Conservation (phyloP, 2,329 filamentous ascomycete genomes). For the Nemania bipapillata region DNA sequence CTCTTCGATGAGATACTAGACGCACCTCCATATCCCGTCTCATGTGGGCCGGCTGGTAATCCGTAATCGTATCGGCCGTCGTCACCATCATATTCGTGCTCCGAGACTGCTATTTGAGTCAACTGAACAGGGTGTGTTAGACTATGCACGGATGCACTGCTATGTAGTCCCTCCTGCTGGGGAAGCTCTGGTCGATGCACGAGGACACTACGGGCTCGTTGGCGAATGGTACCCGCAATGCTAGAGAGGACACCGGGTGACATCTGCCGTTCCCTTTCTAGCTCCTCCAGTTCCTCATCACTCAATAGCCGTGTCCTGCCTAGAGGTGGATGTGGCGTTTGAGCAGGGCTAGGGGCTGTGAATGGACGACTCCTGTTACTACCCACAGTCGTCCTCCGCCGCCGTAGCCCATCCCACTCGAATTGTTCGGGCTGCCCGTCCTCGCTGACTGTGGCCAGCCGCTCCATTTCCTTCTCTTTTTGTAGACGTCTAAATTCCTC, state of each 20-base stretch:
- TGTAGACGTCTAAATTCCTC: constrained; percentile 81
- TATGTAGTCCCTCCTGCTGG: constrained; percentile 52
- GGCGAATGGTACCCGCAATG: constrained; percentile 67
- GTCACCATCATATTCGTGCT: constrained; percentile 59
- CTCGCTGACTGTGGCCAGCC: constrained; percentile 79
- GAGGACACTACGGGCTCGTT: constrained; percentile 57
- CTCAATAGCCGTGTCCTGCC: constrained; percentile 88
- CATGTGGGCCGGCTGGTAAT: constrained; percentile 56
- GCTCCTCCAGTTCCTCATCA: constrained; percentile 69
- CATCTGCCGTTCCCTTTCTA: constrained; percentile 61
- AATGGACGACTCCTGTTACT: constrained; percentile 55
- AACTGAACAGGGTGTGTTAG: constrained; percentile 71
- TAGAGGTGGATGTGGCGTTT: constrained; percentile 74
- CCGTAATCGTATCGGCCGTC: constrained; percentile 61
- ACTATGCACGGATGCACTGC: constrained; percentile 57
- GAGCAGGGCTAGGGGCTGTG: constrained; percentile 51
- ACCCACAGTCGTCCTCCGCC: constrained; percentile 69
- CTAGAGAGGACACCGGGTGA: constrained; percentile 64
- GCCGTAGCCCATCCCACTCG: constrained; percentile 91
- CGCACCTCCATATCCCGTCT: constrained; percentile 63
- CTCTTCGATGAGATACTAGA: constrained; percentile 58
- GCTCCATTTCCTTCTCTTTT: constrained; percentile 77
- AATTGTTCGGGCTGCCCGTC: constrained; percentile 71
- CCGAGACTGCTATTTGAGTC: constrained; percentile 67
- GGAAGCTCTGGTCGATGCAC: constrained; percentile 56